Percentiles rank a stretch among this genome's conserved stretches.
These are phyloP conservation scores for Claviceps digitariae DNA, from an alignment of 2,329 filamentous ascomycete species.

Conservation along the genomic window DNA sequence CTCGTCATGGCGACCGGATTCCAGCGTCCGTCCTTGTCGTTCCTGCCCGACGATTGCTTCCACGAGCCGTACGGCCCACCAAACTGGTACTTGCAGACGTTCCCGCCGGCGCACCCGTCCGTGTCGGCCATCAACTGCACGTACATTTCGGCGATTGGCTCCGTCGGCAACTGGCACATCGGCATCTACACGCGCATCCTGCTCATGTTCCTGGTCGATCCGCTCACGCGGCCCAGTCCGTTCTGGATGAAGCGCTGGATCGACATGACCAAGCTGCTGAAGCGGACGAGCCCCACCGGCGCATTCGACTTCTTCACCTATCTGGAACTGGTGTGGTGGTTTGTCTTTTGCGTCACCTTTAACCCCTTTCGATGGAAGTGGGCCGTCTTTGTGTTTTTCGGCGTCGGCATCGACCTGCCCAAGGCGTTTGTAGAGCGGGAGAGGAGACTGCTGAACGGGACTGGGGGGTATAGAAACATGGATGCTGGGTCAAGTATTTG, in stretches of 20 bases:
- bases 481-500: constrained; percentile 12
- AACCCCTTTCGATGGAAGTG: constrained; percentile 90
- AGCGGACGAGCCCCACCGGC: constrained; percentile 53
- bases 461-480: constrained; percentile 20
- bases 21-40: constrained; percentile 57
- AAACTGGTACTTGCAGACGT: constrained; percentile 82
- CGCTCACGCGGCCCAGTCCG: constrained; percentile 55
- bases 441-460: constrained; percentile 41
- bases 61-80: constrained; percentile 61
- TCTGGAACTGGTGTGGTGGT: constrained; percentile 75
- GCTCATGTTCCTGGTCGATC: constrained; percentile 75
- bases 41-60: constrained; percentile 63
- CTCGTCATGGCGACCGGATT: constrained; percentile 77
- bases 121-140: constrained; percentile 75
- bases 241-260: constrained; percentile 79
- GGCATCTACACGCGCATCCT: constrained; percentile 79
- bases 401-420: constrained; percentile 54
- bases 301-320: constrained; percentile 90
- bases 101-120: constrained; percentile 59
- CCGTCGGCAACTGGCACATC: constrained; percentile 78
- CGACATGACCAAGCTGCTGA: constrained; percentile 64
- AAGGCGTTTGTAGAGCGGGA: constrained; percentile 53
- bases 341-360: constrained; percentile 60
- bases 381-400: constrained; percentile 71
- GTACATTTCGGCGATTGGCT: constrained; percentile 67